Percentiles rank a stretch among this genome's conserved stretches.
phyloP scores from a whole-genome alignment of 2,329 filamentous ascomycete genomes.

The Sarocladiaceae sp. region DNA sequence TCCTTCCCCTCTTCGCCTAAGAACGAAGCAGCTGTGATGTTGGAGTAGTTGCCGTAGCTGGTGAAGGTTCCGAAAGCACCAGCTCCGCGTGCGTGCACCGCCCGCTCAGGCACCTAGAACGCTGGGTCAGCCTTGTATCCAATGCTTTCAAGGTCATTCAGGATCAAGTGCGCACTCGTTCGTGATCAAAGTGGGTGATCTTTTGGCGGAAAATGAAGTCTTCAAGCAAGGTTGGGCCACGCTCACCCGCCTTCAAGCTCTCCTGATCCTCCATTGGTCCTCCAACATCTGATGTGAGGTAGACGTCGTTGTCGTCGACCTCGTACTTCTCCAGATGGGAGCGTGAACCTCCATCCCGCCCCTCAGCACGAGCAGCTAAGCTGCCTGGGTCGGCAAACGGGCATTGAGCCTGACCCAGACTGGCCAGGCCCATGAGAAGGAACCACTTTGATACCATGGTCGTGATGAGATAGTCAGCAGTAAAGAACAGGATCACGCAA shows the following conservation, averaged over 20 bases:
- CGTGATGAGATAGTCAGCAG: too few relatives aligned
- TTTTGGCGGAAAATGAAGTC: conserved; percentile 70
- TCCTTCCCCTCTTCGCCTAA: conserved; percentile 50
- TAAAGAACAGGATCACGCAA: too few relatives aligned
- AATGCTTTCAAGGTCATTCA: background rate
- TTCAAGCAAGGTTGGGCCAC: conserved; percentile 63
- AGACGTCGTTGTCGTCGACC: conserved; percentile 48
- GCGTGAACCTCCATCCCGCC: conserved; percentile 20
- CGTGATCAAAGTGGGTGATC: conserved; percentile 65
- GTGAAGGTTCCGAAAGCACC: conserved; percentile 66
- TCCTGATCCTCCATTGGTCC: conserved; percentile 61
- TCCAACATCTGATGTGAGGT: conserved; percentile 60
- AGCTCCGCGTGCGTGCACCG: conserved; percentile 64
- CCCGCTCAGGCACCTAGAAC: conserved; percentile 48
- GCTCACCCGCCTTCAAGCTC: conserved; percentile 59
- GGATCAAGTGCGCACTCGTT: conserved; percentile 45
- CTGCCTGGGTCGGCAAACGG: conserved; percentile 25
- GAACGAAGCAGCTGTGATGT: conserved; percentile 64
- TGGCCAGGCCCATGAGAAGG: conserved; percentile 19
- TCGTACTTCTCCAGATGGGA: conserved; percentile 29
- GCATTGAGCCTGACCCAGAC: conserved; percentile 23
- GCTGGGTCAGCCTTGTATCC: background rate
- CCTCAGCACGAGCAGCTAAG: conserved; percentile 20
- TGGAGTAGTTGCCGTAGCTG: conserved; percentile 59
- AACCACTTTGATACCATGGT: conserved; percentile 22